A percentile compares a stretch with the other conserved stretches of the same genome.
phyloP scores from a whole-genome alignment of 2,329 filamentous ascomycete species.

The Aschersonia sp. region DNA sequence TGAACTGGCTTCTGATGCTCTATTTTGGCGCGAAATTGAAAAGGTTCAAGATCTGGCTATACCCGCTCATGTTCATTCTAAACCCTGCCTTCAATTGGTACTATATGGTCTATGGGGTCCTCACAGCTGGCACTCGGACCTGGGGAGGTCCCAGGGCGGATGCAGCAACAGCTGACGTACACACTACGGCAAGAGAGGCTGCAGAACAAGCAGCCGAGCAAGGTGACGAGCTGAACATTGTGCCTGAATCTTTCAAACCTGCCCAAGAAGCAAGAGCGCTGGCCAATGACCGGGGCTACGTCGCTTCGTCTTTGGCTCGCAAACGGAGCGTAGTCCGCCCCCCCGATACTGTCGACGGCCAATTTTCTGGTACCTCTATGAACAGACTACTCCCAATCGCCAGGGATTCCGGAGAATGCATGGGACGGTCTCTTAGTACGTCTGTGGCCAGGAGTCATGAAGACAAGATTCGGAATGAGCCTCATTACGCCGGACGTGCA shows the following conservation, averaged over 20 bases:
- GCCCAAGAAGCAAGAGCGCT: slow-evolving; percentile 33
- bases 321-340: slow-evolving; percentile 52
- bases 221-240: slow-evolving; percentile 80
- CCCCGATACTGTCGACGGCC: slow-evolving; percentile 59
- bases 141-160: slow-evolving; percentile 93
- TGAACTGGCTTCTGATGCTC: slow-evolving; percentile 92
- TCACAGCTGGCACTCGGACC: slow-evolving; percentile 83
- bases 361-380: slow-evolving; percentile 51
- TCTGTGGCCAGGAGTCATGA: too few species aligned
- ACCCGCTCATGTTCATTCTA: slow-evolving; percentile 86
- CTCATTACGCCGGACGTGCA: too few species aligned
- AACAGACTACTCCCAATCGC: neutral
- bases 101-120: slow-evolving; percentile 95
- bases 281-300: slow-evolving; percentile 13
- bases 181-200: slow-evolving; percentile 68
- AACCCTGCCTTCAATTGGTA: slow-evolving; percentile 98
- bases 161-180: slow-evolving; percentile 61
- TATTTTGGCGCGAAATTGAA: slow-evolving; percentile 83
- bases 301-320: slow-evolving; percentile 23
- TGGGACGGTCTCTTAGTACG: too few species aligned
- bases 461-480: too few species aligned
- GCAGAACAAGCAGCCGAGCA: slow-evolving; percentile 63
- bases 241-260: slow-evolving; percentile 69
- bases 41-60: slow-evolving; percentile 87
- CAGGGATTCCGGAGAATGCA: neutral